Evolutionary conservation across 2,329 filamentous ascomycete species (phyloP), one percentile per base, ranked within the genome.

Genomic region (Arthrinium phaeospermum): DNA sequence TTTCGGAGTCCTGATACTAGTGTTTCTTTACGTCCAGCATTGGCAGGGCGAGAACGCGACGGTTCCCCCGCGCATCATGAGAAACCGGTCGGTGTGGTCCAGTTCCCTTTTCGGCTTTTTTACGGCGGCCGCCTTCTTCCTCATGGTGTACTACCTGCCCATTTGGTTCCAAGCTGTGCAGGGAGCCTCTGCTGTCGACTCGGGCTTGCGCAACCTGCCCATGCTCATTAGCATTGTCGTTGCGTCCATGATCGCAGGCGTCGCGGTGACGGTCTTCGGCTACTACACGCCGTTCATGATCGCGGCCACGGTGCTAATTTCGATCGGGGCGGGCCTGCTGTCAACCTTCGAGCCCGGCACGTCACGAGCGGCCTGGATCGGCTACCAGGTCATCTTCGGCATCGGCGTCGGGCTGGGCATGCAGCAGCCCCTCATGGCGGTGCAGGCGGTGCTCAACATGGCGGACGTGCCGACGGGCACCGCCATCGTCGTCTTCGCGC

Each of bases 391-490:
- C 41, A 70, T 86, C 61, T 80, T 81, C 57, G 85, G 85, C 46
- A 57, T 81, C 5, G 85, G 84, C 8, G 76, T 83, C 12, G 85
- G 85, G 44, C 67, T 83, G 3, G 78, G 80, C 27, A 77, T 86
- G 70, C 84, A 86, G 70, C 82, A 84, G 71, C 80, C 83, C 1
- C 75, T 84, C 22, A 82, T 85, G 47, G 84, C 83, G 2, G 83
- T 82, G 0, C 84, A 86, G 76, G 82, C 84, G 0, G 84, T 78
- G 0, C 74, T 80, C 16, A 72, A 75, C 57, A 77, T 78, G 51
- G 74, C 72, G 6, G 80, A 81, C 70, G 75, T 80, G 8, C 76
- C 79, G 6, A 74, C 76, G 0, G 79, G 78, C 37, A 79, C 79
- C 1, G 71, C 76, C 0, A 71, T 80, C 14, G 78, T 85, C 10